A percentile compares a stretch with the other conserved stretches of the same genome.
Conservation (phyloP, 306 rosid species). For the Quercus engelmannii region DNA sequence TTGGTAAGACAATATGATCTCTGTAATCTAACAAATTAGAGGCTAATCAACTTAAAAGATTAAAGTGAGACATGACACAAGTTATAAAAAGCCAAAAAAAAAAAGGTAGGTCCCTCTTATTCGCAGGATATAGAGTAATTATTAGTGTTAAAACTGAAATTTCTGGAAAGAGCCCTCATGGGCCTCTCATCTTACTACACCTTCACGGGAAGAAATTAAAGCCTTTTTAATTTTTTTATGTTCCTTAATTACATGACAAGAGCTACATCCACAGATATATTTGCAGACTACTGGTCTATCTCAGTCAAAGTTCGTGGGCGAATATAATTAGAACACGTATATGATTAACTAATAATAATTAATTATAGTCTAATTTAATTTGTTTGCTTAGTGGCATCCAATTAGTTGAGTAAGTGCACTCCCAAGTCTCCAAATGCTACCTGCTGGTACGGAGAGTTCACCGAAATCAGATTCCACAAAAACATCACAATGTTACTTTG, state of each 20-base stretch:
- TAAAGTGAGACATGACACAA: background rate
- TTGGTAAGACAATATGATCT: no score
- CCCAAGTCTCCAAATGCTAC: no score
- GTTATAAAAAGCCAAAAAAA: background rate
- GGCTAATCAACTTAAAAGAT: no score
- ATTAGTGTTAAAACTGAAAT: background rate
- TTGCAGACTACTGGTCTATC: background rate
- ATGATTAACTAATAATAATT: no score
- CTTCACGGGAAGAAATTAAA: background rate
- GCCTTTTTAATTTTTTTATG: background rate
- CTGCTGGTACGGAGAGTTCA: no score
- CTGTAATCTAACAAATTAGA: no score
- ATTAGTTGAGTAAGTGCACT: no score
- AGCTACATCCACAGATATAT: background rate
- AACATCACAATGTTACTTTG: no score
- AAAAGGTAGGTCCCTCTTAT: slow-evolving; percentile 10
- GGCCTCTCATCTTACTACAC: slow-evolving; percentile 1
- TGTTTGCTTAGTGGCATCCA: no score
- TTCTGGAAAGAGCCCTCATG: slow-evolving; percentile 1
- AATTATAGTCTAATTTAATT: no score
- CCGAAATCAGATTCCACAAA: no score
- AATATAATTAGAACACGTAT: background rate
- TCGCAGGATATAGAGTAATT: background rate
- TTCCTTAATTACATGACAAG: slow-evolving; percentile 4
- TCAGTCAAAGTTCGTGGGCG: slow-evolving; percentile 15